Conservation (phyloP, 441 rosid genomes). For the Brassica balearica region DNA sequence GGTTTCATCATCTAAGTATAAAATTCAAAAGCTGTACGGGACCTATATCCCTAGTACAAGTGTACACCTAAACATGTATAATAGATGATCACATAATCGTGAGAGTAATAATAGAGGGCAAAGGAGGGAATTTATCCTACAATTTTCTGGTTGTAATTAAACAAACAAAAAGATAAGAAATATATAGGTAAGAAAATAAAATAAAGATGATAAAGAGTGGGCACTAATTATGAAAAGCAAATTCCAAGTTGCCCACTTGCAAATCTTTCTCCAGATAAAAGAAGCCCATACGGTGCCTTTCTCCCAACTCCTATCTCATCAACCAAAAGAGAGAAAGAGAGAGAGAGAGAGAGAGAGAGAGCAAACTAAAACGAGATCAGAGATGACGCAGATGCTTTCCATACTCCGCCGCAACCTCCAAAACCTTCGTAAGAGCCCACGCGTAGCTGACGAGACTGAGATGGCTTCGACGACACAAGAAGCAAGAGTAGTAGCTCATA, state of each 20-base stretch:
- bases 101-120: neutral
- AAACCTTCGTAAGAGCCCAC: slow-evolving; percentile 61
- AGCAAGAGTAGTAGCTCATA: slow-evolving; percentile 10
- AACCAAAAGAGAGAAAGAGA: neutral
- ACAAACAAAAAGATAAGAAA: slow-evolving; percentile 2
- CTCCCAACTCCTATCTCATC: slow-evolving; percentile 36
- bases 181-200: slow-evolving; percentile 25
- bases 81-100: neutral
- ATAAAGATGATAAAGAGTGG: slow-evolving; percentile 32
- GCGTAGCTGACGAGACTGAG: slow-evolving; percentile 74
- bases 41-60: neutral
- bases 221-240: slow-evolving; percentile 41
- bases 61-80: neutral
- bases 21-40: neutral
- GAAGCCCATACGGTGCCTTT: slow-evolving; percentile 29
- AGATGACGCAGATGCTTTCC: slow-evolving; percentile 57
- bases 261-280: slow-evolving; percentile 23
- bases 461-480: slow-evolving; percentile 36
- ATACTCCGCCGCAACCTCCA: slow-evolving; percentile 47
- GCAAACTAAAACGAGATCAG: neutral
- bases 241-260: slow-evolving; percentile 47
- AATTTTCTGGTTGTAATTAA: slow-evolving; percentile 6
- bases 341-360: neutral
- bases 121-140: neutral
- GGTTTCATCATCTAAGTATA: neutral